A percentile compares a stretch with the other conserved stretches of the same genome.
phyloP scores from a whole-genome alignment of 805 yeast species.

The Starmerella ratchasimensis region DNA sequence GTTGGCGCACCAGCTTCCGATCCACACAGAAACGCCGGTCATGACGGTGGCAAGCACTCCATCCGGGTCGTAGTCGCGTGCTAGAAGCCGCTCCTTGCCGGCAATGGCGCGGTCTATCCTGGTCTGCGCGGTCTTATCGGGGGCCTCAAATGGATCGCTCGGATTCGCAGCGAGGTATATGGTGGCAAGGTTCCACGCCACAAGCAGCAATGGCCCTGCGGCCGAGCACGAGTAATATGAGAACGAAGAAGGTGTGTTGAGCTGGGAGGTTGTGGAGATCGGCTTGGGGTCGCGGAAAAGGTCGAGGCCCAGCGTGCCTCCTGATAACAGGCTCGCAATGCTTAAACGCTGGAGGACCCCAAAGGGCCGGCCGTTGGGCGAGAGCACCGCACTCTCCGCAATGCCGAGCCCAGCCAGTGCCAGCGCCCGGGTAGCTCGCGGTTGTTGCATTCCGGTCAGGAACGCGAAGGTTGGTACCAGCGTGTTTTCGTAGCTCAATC shows the following conservation, averaged over 20 bases:
- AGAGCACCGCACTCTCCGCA: slow-evolving; percentile 19
- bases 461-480: slow-evolving; percentile 25
- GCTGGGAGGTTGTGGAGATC: no score
- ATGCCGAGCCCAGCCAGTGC: slow-evolving; percentile 23
- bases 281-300: slow-evolving; percentile 4
- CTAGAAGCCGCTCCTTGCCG: slow-evolving; percentile 24
- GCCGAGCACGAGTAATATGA: background rate
- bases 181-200: slow-evolving; percentile 24
- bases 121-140: slow-evolving; percentile 26
- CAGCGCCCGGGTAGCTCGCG: slow-evolving; percentile 14
- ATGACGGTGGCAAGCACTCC: slow-evolving; percentile 28
- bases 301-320: no score
- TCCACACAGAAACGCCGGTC: slow-evolving; percentile 29
- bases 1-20: slow-evolving; percentile 25
- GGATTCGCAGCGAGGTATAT: slow-evolving; percentile 20
- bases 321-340: slow-evolving; percentile 19
- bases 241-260: background rate
- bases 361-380: slow-evolving; percentile 16
- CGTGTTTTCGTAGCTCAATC: slow-evolving; percentile 24
- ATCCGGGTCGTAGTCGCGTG: slow-evolving; percentile 27
- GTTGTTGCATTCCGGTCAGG: slow-evolving; percentile 22
- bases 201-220: slow-evolving; percentile 17
- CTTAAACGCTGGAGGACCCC: slow-evolving; percentile 26
- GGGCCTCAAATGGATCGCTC: slow-evolving; percentile 22
- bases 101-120: slow-evolving; percentile 22